Conservation (phyloP, 1,284 basidiomycete species). For the Trichosporon ovoides region DNA sequence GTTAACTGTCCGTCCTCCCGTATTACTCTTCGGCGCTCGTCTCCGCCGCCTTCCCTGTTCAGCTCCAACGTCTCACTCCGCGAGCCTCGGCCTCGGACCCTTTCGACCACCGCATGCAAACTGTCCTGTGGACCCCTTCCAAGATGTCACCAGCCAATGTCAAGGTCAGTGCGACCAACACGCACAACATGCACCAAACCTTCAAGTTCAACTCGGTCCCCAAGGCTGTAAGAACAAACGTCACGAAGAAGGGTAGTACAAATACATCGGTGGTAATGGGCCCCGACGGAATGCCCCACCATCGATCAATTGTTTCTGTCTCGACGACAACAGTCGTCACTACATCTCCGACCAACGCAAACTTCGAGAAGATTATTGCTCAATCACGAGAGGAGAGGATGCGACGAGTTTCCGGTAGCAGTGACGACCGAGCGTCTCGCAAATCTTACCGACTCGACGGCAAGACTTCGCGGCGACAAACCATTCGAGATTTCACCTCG, state of each 20-base stretch:
- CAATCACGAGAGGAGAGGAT: not conserved
- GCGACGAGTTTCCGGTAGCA: not conserved
- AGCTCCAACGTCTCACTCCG: not conserved
- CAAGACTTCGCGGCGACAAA: not conserved
- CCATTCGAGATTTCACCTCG: not conserved
- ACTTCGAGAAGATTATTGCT: not conserved
- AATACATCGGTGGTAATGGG: not conserved
- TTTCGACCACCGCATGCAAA: not conserved
- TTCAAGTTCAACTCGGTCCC: constrained; percentile 6
- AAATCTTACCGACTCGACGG: not conserved
- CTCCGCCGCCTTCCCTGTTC: too few species aligned
- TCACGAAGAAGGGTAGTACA: not conserved
- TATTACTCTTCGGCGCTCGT: not conserved
- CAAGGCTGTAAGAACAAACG: not conserved
- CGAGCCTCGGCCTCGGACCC: not conserved
- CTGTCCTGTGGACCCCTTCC: not conserved
- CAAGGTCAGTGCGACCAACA: not conserved
- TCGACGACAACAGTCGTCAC: not conserved
- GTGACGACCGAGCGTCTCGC: not conserved
- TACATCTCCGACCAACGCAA: not conserved
- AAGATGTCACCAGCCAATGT: not conserved
- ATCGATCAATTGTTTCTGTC: not conserved
- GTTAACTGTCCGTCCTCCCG: not conserved
- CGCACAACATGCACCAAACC: constrained; percentile 4
- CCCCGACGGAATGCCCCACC: constrained; percentile 4